A percentile compares a stretch with the other conserved stretches of the same genome.
phyloP scores from a whole-genome alignment of 176 grass and related monocot genomes.

The Secale cereale region DNA sequence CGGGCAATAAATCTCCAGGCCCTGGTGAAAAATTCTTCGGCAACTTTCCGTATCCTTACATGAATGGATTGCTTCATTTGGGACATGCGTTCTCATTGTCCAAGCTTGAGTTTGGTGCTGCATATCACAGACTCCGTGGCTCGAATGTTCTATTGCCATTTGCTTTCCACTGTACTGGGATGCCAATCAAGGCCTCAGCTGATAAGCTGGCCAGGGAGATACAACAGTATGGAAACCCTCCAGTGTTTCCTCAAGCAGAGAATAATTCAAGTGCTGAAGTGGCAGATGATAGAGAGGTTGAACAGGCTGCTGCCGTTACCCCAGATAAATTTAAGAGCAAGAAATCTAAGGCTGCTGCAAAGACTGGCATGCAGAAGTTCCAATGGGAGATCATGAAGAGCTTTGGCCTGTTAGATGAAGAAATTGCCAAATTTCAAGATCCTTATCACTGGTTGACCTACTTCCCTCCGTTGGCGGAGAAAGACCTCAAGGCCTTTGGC shows the following conservation, averaged over 20 bases:
- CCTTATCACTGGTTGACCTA: slow-evolving; percentile 65
- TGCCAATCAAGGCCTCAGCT: slow-evolving; percentile 79
- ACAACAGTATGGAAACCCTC: slow-evolving; percentile 57
- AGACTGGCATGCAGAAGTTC: slow-evolving; percentile 49
- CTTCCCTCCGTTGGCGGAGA: slow-evolving; percentile 55
- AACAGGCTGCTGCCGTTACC: slow-evolving; percentile 9
- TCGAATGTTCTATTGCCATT: slow-evolving; percentile 67
- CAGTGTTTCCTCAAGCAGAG: slow-evolving; percentile 48
- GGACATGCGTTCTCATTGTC: slow-evolving; percentile 72
- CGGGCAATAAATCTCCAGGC: slow-evolving; percentile 24
- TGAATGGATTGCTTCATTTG: slow-evolving; percentile 73
- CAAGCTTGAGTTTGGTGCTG: slow-evolving; percentile 77
- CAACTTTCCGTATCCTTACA: slow-evolving; percentile 82
- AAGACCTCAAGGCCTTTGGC: slow-evolving; percentile 61
- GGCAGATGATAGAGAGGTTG: slow-evolving; percentile 23
- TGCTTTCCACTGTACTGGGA: slow-evolving; percentile 80
- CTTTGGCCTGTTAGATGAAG: slow-evolving; percentile 49
- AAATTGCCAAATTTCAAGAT: slow-evolving; percentile 68
- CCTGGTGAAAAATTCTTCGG: slow-evolving; percentile 74
- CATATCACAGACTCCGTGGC: slow-evolving; percentile 57
- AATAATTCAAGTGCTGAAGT: slow-evolving; percentile 31
- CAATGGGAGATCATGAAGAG: slow-evolving; percentile 84
- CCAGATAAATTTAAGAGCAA: slow-evolving; percentile 74
- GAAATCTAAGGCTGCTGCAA: slow-evolving; percentile 70
- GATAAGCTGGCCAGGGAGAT: slow-evolving; percentile 71